These are phyloP conservation scores for Pestalotiopsis sp. DNA, from an alignment of 2,329 filamentous ascomycete genomes.

Conservation along the genomic window DNA sequence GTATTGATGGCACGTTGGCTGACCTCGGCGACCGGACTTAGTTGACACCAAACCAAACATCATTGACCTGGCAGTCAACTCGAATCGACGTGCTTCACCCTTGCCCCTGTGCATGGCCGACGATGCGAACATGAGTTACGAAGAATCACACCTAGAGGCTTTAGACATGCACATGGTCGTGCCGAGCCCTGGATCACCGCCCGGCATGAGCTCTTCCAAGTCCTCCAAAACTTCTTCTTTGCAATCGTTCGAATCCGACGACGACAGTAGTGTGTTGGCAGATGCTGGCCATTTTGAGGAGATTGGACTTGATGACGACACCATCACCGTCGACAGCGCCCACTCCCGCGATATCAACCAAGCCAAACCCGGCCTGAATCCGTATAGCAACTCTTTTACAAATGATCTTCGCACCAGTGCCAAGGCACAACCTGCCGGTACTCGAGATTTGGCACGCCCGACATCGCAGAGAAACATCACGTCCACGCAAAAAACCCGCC, in stretches of 20 bases:
- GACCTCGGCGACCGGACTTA: no score
- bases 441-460: constrained; percentile 29
- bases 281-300: constrained; percentile 90
- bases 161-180: constrained; percentile 38
- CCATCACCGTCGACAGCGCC: constrained; percentile 35
- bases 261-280: constrained; percentile 69
- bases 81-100: background rate
- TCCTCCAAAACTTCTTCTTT: constrained; percentile 91
- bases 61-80: background rate
- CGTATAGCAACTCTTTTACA: constrained; percentile 52
- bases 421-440: constrained; percentile 23
- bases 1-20: no score
- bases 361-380: constrained; percentile 42
- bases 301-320: constrained; percentile 81
- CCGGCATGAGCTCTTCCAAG: constrained; percentile 80
- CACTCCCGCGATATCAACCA: constrained; percentile 35
- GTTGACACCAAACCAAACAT: background rate
- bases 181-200: constrained; percentile 65
- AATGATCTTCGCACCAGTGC: constrained; percentile 42
- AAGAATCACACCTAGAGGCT: constrained; percentile 35
- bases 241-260: constrained; percentile 73
- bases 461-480: constrained; percentile 37
- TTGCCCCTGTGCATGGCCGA: constrained; percentile 15
- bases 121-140: constrained; percentile 42
- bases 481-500: constrained; percentile 36